Evolutionary conservation across 2,329 filamentous ascomycete genomes (phyloP), one percentile per base, ranked within the genome.

Genomic region (Chaetomiaceae sp.): DNA sequence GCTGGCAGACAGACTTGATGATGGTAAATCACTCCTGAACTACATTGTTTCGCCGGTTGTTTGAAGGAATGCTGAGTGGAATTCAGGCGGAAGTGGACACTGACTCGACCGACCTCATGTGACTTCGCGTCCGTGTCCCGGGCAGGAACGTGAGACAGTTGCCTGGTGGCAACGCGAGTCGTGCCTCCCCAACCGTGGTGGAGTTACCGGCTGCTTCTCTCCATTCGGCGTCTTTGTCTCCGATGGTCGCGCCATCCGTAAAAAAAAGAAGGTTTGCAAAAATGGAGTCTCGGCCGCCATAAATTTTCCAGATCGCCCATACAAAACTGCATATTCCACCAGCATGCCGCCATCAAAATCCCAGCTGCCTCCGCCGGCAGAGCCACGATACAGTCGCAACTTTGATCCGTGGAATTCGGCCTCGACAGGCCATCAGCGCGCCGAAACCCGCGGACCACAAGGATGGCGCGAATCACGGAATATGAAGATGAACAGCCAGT

Each of bases 341-440:
- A 29, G 8, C 3, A 62, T 60, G 58, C 52, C 55, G 5, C 46
- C 44, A 57, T 21, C 57, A 65, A 52, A 69, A 64, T 45, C 51
- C 30, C 50, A 46, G 16, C 44, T 51, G 16, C 53, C 58, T 30
- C 48, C 54, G 67, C 70, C 29, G 71, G 74, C 18, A 36, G 65
- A 73, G 44, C 75, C 78, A 20, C 66, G 64, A 32, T 67, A 71
- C 63, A 68, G 70, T 23, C 69, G 70, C 32, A 64, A 65, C 54
- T 87, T 86, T 62, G 85, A 87, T 67, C 76, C 82, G 5, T 88
- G 84, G 83, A 90, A 90, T 70, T 85, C 84, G 13, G 81, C 83
- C 11, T 83, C 85, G 5, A 85, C 86, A 1, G 89, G 89, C 41
- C 89, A 96, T 67, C 90, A 95, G 69, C 79, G 83, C 36, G 82